Evolutionary conservation across 2,329 filamentous ascomycete species (phyloP).

Genomic region (Canariomyces notabilis): DNA sequence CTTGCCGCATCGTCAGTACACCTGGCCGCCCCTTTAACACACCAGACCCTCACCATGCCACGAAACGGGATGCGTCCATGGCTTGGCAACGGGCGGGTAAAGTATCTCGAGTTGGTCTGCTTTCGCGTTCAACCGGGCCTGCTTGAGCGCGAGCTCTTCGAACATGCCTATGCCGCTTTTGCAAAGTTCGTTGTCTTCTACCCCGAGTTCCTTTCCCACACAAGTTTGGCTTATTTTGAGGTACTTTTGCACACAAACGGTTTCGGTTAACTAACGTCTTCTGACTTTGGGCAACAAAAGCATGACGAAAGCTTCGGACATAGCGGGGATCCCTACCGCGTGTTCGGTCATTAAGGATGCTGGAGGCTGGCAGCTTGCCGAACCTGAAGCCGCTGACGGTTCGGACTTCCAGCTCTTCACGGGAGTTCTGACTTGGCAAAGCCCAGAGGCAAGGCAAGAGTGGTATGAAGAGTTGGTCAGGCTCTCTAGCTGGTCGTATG

Average conservation of each 20-base stretch:
- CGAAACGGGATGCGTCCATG: neutral
- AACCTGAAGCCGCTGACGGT: neutral
- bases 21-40: slow-evolving; percentile 2
- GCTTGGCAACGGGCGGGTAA: neutral
- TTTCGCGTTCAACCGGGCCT: neutral
- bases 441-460: slow-evolving; percentile 6
- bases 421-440: slow-evolving; percentile 2
- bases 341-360: neutral
- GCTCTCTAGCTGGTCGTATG: slow-evolving; percentile 5
- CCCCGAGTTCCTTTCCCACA: neutral
- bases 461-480: slow-evolving; percentile 9
- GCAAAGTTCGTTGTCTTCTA: neutral
- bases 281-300: neutral
- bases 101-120: slow-evolving; percentile 1
- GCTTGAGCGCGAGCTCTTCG: slow-evolving; percentile 1
- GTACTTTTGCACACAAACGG: neutral
- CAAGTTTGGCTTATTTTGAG: too few relatives aligned
- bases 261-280: neutral
- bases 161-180: slow-evolving; percentile 5
- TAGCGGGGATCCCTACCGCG: neutral
- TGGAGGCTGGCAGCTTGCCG: slow-evolving; percentile 3
- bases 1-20: slow-evolving; percentile 6
- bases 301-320: neutral
- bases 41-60: slow-evolving; percentile 1
- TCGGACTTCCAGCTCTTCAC: slow-evolving; percentile 4